Evolutionary conservation across 2,329 filamentous ascomycete species (phyloP).

Genomic region (Fonsecaea pugnacius): DNA sequence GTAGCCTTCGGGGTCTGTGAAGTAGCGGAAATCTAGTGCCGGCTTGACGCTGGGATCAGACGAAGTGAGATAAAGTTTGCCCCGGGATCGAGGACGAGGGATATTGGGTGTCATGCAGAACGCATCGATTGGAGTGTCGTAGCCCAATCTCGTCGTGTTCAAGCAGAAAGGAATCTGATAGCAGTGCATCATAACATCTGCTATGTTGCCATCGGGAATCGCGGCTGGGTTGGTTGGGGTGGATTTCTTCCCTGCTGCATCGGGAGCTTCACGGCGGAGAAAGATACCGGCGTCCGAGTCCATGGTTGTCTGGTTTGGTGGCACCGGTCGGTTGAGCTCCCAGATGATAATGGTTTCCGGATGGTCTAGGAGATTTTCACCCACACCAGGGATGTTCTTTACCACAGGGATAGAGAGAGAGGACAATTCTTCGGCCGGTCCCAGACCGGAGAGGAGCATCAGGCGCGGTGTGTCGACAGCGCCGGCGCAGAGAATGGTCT

Average conservation of each 20-base stretch:
- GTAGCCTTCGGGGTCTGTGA: conserved; percentile 83
- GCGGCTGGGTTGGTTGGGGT: conserved; percentile 49
- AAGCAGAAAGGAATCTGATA: conserved; percentile 92
- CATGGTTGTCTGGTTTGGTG: conserved; percentile 82
- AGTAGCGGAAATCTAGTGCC: conserved; percentile 85
- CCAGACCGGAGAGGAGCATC: conserved; percentile 59
- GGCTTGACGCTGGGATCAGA: conserved; percentile 77
- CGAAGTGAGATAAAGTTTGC: conserved; percentile 76
- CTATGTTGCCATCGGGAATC: conserved; percentile 70
- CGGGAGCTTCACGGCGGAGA: conserved; percentile 73
- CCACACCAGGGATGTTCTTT: conserved; percentile 64
- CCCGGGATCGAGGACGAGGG: conserved; percentile 77
- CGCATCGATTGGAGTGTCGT: conserved; percentile 70
- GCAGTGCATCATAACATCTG: conserved; percentile 95
- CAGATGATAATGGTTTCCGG: conserved; percentile 71
- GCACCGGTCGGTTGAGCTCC: conserved; percentile 80
- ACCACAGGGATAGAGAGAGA: conserved; percentile 62
- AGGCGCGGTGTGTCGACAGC: conserved; percentile 79
- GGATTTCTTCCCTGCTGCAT: conserved; percentile 63
- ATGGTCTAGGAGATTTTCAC: conserved; percentile 68
- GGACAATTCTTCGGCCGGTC: conserved; percentile 56
- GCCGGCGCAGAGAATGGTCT: conserved; percentile 80
- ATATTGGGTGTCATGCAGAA: conserved; percentile 97
- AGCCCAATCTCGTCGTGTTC: conserved; percentile 82
- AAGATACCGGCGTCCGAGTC: conserved; percentile 89